Conservation (phyloP, 257 asterid species). For the Solanum bukasovii region DNA sequence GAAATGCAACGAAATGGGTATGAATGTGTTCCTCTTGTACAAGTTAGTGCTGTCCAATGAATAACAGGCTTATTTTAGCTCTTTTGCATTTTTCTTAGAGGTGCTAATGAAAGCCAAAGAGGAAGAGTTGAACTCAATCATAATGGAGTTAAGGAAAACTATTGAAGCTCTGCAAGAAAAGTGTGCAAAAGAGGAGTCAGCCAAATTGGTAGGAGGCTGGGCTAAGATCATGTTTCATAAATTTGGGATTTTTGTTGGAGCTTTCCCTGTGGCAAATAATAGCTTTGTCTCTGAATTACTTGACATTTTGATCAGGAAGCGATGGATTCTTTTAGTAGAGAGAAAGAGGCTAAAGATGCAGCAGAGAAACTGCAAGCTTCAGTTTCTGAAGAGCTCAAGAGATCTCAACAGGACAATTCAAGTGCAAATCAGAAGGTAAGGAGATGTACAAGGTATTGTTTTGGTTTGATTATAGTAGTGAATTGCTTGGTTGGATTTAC, state of each 20-base stretch:
- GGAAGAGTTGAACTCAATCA: constrained; percentile 65
- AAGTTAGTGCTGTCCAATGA: not conserved
- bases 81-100: constrained; percentile 29
- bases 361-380: constrained; percentile 67
- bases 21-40: not conserved
- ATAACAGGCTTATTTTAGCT: not conserved
- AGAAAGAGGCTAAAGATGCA: constrained; percentile 56
- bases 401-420: constrained; percentile 55
- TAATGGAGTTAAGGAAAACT: constrained; percentile 63
- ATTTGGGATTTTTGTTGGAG: not conserved
- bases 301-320: constrained; percentile 47
- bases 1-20: constrained; percentile 50
- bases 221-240: not conserved
- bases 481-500: not conserved
- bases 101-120: constrained; percentile 63
- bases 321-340: constrained; percentile 50
- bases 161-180: constrained; percentile 59
- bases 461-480: not conserved
- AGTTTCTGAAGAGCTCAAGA: constrained; percentile 62
- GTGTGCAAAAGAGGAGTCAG: constrained; percentile 56
- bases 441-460: not conserved
- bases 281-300: not conserved
- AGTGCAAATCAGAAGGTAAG: constrained; percentile 57
- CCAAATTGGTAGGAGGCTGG: constrained; percentile 45
- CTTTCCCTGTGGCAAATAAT: not conserved